Evolutionary conservation across 768 basidiomycete genomes (phyloP), one percentile per base, ranked within the genome.

Genomic region (Amanita rimosa): DNA sequence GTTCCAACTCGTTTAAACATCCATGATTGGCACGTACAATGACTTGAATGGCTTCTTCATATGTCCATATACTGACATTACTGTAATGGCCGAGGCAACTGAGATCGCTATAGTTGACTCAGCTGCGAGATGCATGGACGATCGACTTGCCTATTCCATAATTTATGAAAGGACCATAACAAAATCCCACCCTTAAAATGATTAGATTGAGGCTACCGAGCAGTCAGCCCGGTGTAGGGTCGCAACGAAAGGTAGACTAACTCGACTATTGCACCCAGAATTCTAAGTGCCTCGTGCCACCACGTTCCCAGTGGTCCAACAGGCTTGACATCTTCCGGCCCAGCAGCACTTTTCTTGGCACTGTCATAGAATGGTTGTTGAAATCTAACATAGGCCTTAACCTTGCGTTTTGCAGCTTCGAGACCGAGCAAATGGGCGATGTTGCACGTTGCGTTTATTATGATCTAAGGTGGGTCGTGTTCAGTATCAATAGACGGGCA

Each of bases 251-350:
- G 9, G 35, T 10, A 11, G 17, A 65, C 74, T 48, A 57, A 89
- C 88, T 78, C 76, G 53, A 79, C 70, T 49, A 91, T 86, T 4
- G 80, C 78, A 17, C 81, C 85, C 52, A 92, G 61, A 60, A 76
- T 76, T 29, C 89, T 75, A 21, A 86, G 67, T 1, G 85, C 79
- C 67, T 92, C 90, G 55, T 93, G 90, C 86, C 88, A 92, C 90
- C 90, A 93, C 14, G 69, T 78, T 14, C 90, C 89, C 51, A 81
- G 64, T 5, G 78, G 74, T 39, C 80, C 82, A 16, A 69, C 64
- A 9, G 90, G 88, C 58, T 85, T 84, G 42, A 81, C 64, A 49
- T 83, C 80, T 40, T 85, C 82, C 60, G 80, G 83, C 68, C 91
- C 90, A 46, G 78, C 69, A 14, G 69, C 53, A 35, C 73, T 74